These are phyloP conservation scores for Magnusiomyces fungicola DNA, from an alignment of 1,139 yeast genomes.

Conservation along the genomic window DNA sequence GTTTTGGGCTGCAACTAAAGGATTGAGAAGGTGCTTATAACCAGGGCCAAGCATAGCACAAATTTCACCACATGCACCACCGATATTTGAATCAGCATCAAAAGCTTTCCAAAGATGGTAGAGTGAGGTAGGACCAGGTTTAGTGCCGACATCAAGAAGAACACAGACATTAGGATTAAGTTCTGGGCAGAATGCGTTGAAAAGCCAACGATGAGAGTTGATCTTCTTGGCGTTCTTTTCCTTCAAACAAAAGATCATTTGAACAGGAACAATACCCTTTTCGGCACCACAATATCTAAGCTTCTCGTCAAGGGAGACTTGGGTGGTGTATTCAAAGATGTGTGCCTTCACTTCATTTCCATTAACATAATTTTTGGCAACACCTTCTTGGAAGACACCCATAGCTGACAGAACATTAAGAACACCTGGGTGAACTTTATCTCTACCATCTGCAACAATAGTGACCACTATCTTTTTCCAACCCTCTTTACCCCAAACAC, in stretches of 20 bases:
- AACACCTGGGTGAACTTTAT: slow-evolving; percentile 74
- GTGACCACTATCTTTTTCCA: slow-evolving; percentile 94
- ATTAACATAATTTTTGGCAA: slow-evolving; percentile 89
- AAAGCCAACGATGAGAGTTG: slow-evolving; percentile 94
- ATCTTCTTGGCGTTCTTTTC: slow-evolving; percentile 87
- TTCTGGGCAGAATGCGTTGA: slow-evolving; percentile 83
- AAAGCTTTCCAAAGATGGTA: slow-evolving; percentile 96
- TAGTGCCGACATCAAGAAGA: slow-evolving; percentile 89
- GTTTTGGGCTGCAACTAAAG: slow-evolving; percentile 92
- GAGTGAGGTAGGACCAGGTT: slow-evolving; percentile 77
- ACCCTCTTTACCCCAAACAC: slow-evolving; percentile 90
- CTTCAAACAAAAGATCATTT: slow-evolving; percentile 79
- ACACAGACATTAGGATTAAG: slow-evolving; percentile 82
- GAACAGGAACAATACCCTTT: slow-evolving; percentile 86
- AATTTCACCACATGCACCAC: slow-evolving; percentile 97
- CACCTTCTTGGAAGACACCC: slow-evolving; percentile 94
- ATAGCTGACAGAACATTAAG: slow-evolving; percentile 82
- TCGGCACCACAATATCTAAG: slow-evolving; percentile 74
- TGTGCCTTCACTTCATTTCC: slow-evolving; percentile 88
- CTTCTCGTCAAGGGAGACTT: slow-evolving; percentile 76
- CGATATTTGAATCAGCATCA: slow-evolving; percentile 90
- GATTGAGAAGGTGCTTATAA: slow-evolving; percentile 73
- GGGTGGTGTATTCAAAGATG: slow-evolving; percentile 89
- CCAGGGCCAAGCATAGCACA: slow-evolving; percentile 88
- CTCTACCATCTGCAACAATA: slow-evolving; percentile 89